Conservation (phyloP, 352 stramenopile genomes). For the Phytophthora tentaculata region DNA sequence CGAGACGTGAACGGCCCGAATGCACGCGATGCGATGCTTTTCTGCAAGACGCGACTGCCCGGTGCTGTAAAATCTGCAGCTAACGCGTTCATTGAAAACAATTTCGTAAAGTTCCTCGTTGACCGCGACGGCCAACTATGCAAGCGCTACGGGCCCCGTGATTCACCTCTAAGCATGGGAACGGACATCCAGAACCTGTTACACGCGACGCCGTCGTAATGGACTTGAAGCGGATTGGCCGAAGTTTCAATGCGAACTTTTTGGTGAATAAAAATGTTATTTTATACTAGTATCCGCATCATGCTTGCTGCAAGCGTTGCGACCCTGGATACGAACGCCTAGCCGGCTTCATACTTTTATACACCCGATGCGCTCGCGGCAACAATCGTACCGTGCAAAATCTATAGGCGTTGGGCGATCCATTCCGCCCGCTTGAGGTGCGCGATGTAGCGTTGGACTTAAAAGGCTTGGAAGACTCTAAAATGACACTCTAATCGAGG, state of each 20-base stretch:
- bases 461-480: constrained; percentile 19
- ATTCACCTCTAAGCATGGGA: constrained; percentile 34
- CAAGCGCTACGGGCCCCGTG: constrained; percentile 57
- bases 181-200: constrained; percentile 46
- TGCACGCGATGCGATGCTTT: constrained; percentile 77
- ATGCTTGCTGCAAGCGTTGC: constrained; percentile 16
- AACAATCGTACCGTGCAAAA: constrained; percentile 17
- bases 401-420: constrained; percentile 33
- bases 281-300: constrained; percentile 34
- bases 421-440: constrained; percentile 16
- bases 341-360: constrained; percentile 21
- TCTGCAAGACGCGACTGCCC: constrained; percentile 77
- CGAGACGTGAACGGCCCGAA: constrained; percentile 88
- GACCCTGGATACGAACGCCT: constrained; percentile 19
- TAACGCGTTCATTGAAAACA: constrained; percentile 85
- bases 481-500: constrained; percentile 39
- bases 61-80: constrained; percentile 36
- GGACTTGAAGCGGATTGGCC: no score
- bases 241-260: no score
- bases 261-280: constrained; percentile 36
- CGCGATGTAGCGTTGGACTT: neutral
- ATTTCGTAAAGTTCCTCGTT: constrained; percentile 92
- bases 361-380: constrained; percentile 10
- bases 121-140: constrained; percentile 74
- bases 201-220: constrained; percentile 1